Evolutionary conservation across 768 basidiomycete species (phyloP).

Genomic region (Erythrobasidium yunnanense): DNA sequence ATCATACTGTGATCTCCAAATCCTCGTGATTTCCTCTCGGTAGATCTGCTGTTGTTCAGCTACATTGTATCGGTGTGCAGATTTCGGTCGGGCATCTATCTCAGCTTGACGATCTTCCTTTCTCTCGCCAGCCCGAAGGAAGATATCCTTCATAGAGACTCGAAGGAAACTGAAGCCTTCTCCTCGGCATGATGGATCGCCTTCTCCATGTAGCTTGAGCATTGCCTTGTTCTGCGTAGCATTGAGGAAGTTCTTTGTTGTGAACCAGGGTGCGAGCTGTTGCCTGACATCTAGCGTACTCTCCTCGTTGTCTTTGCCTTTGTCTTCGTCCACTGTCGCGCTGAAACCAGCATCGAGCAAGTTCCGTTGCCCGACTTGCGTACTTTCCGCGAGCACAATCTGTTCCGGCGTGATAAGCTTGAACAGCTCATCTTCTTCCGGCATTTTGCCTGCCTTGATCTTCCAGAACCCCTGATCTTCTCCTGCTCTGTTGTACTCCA

Average conservation of each 20-base stretch:
- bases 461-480: constrained; percentile 95
- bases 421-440: constrained; percentile 74
- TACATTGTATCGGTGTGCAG: constrained; percentile 77
- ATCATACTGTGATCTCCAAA: constrained; percentile 89
- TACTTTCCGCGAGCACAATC: constrained; percentile 84
- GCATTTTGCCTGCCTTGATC: constrained; percentile 65
- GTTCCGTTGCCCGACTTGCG: constrained; percentile 94
- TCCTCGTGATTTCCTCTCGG: constrained; percentile 91
- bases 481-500: constrained; percentile 90
- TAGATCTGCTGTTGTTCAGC: constrained; percentile 92
- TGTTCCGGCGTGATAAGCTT: constrained; percentile 66
- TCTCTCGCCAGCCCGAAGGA: constrained; percentile 93
- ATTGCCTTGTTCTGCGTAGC: constrained; percentile 92
- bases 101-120: constrained; percentile 41
- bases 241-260: constrained; percentile 89
- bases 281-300: constrained; percentile 83
- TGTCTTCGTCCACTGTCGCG: constrained; percentile 47
- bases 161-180: constrained; percentile 95
- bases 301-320: constrained; percentile 56
- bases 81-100: constrained; percentile 48
- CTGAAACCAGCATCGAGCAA: constrained; percentile 76
- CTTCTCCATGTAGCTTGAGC: constrained; percentile 90
- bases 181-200: constrained; percentile 85
- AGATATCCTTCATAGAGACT: constrained; percentile 97
- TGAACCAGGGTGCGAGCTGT: constrained; percentile 96